Evolutionary conservation across 2,329 filamentous ascomycete genomes (phyloP), one percentile per base, ranked within the genome.

Genomic region (Fonsecaea nubica): DNA sequence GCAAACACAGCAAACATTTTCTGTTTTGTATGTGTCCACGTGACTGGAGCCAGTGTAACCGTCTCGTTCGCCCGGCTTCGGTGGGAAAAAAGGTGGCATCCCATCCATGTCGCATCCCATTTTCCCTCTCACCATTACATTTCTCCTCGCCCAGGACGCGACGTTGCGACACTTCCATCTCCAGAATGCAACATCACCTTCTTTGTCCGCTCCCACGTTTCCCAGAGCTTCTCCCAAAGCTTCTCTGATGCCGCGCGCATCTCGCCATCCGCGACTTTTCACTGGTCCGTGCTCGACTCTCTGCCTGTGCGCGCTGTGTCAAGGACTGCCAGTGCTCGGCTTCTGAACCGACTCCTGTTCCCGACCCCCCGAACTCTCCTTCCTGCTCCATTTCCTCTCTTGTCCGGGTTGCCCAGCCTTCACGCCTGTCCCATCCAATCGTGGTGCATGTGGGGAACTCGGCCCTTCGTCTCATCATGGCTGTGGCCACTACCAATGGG

Each of bases 401-500:
- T 56, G 58, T 68, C 36, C 65, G 54, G 40, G 38, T 57, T 66
- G 53, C 45, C 45, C 56, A 66, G 63, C 40, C 52, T 55, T 36
- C 45, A 36, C 50, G 30, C 52, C 40, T 63, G 53, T 38, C 6
- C 50, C 58, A 45, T 65, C 69, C 68, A 70, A 69, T 70, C 66
- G 69, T 45, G 33, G 40, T 69, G 63, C 61, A 70, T 68, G 68
- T 63, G 62, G 56, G 66, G 64, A 58, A 62, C 32, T 58, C 52
- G 59, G 18, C 38, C 32, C 52, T 54, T 52, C 32, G 21, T 61
- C 58, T 65, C 58, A 45, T 63, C 32, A 71, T 71, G 68, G 65
- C 68, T 42, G 70, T 72, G 71, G 68, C 68, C 64, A 61, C 45
- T 25, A 60, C 68, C 59, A 71, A 70, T 57, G 64, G 69, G 62